These are phyloP conservation scores for Vanrija sp. DNA, from an alignment of 1,284 basidiomycete genomes.

Conservation along the genomic window DNA sequence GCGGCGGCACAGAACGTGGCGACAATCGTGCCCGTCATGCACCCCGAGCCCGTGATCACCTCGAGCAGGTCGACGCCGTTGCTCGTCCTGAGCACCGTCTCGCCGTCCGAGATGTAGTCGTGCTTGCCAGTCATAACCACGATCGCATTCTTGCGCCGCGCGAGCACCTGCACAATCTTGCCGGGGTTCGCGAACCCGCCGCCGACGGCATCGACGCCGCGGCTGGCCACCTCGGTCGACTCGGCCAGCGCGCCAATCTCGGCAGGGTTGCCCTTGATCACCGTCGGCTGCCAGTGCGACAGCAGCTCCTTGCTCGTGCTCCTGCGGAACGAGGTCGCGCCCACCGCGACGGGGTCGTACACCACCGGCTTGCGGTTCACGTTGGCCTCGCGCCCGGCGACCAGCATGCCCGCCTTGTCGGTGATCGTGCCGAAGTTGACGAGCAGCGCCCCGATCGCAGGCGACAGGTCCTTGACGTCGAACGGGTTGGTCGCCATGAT, in stretches of 20 bases:
- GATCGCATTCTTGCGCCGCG: slow-evolving; percentile 76
- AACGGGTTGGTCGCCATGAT: slow-evolving; percentile 84
- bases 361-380: slow-evolving; percentile 71
- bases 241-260: slow-evolving; percentile 78
- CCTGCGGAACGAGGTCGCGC: slow-evolving; percentile 72
- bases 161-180: slow-evolving; percentile 65
- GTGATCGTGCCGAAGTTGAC: slow-evolving; percentile 88
- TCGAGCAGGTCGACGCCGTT: slow-evolving; percentile 77
- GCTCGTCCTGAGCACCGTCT: slow-evolving; percentile 60
- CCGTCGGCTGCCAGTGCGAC: slow-evolving; percentile 78
- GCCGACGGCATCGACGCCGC: slow-evolving; percentile 84
- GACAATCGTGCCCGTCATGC: slow-evolving; percentile 61
- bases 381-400: slow-evolving; percentile 71
- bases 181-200: slow-evolving; percentile 71
- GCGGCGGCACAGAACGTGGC: slow-evolving; percentile 69
- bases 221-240: slow-evolving; percentile 70
- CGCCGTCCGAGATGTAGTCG: slow-evolving; percentile 86
- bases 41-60: slow-evolving; percentile 84
- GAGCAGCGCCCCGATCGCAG: slow-evolving; percentile 66
- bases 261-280: slow-evolving; percentile 93
- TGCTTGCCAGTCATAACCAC: slow-evolving; percentile 75
- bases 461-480: slow-evolving; percentile 77
- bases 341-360: slow-evolving; percentile 91
- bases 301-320: slow-evolving; percentile 62
- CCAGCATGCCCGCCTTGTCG: slow-evolving; percentile 70